These are phyloP conservation scores for Penicillium sp. DNA, from an alignment of 2,329 filamentous ascomycete species.

Conservation along the genomic window DNA sequence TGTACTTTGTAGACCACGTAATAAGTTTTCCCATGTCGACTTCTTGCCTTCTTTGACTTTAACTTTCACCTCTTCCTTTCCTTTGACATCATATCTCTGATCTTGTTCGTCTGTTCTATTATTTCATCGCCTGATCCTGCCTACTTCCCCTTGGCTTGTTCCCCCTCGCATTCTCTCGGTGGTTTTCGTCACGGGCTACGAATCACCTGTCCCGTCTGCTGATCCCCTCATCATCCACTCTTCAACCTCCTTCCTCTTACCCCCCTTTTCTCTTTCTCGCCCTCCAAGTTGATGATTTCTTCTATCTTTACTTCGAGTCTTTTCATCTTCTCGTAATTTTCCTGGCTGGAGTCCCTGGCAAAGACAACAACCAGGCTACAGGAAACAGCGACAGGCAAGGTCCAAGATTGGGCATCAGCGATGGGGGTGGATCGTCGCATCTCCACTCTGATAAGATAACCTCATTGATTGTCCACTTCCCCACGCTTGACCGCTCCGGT, in stretches of 20 bases:
- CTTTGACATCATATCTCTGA: background rate
- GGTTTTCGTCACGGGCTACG: conserved; percentile 26
- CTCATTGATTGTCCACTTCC: conserved; percentile 19
- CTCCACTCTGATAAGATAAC: conserved; percentile 34
- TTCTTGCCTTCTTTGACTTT: background rate
- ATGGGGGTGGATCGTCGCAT: conserved; percentile 20
- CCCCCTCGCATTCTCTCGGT: conserved; percentile 13
- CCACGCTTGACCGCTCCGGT: conserved; percentile 33
- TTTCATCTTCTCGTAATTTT: background rate
- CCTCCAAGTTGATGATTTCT: background rate
- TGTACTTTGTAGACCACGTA: too few relatives aligned
- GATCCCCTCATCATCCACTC: conserved; percentile 30
- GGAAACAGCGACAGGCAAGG: background rate
- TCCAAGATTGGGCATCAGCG: conserved; percentile 26
- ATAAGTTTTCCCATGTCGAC: background rate
- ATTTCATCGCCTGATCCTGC: background rate
- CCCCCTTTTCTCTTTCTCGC: background rate
- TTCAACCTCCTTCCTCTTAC: background rate
- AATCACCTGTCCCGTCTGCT: conserved; percentile 34
- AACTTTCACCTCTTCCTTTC: background rate
- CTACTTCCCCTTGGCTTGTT: background rate
- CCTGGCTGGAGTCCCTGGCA: background rate
- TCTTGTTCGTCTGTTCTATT: background rate
- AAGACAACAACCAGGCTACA: background rate
- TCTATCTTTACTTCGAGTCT: background rate